phyloP scores from a whole-genome alignment of 2,329 filamentous ascomycete species.

The Helotiales sp. region DNA sequence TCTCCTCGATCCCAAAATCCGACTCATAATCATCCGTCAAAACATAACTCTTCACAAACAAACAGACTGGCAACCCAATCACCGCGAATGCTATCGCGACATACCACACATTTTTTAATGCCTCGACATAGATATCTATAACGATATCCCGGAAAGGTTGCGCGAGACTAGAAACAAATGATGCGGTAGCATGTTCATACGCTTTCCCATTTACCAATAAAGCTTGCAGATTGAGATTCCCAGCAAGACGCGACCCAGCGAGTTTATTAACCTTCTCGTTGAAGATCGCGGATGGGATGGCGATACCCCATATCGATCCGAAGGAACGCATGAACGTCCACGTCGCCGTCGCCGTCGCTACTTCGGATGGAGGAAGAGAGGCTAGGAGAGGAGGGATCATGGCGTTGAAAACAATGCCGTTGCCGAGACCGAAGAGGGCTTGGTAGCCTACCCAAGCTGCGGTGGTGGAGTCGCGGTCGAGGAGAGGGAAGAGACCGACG shows the following conservation, averaged over 20 bases:
- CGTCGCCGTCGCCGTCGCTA: constrained; percentile 64
- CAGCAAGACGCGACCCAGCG: neutral
- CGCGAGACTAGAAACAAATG: constrained; percentile 2
- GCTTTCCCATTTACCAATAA: constrained; percentile 9
- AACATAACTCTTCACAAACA: constrained; percentile 5
- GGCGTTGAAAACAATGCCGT: constrained; percentile 68
- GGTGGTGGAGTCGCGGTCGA: constrained; percentile 56
- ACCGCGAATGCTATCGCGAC: constrained; percentile 13
- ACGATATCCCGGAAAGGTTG: neutral
- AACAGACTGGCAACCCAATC: constrained; percentile 5
- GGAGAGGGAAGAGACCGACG: constrained; percentile 62
- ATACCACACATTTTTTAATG: constrained; percentile 10
- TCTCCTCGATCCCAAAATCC: constrained; percentile 16
- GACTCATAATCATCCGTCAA: constrained; percentile 2
- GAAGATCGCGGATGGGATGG: constrained; percentile 12
- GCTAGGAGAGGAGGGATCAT: constrained; percentile 69
- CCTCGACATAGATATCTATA: constrained; percentile 11
- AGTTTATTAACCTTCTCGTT: constrained; percentile 10
- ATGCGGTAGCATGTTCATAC: constrained; percentile 11
- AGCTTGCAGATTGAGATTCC: neutral
- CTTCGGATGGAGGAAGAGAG: constrained; percentile 59
- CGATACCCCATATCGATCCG: constrained; percentile 15
- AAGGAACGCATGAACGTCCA: constrained; percentile 58
- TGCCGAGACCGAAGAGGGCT: constrained; percentile 61
- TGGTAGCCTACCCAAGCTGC: constrained; percentile 59